Percentiles rank a stretch among this genome's conserved stretches.
Evolutionary conservation across 371 early-diverging fungal species (phyloP).

Genomic region (Thermomucor indicae-seudaticae): DNA sequence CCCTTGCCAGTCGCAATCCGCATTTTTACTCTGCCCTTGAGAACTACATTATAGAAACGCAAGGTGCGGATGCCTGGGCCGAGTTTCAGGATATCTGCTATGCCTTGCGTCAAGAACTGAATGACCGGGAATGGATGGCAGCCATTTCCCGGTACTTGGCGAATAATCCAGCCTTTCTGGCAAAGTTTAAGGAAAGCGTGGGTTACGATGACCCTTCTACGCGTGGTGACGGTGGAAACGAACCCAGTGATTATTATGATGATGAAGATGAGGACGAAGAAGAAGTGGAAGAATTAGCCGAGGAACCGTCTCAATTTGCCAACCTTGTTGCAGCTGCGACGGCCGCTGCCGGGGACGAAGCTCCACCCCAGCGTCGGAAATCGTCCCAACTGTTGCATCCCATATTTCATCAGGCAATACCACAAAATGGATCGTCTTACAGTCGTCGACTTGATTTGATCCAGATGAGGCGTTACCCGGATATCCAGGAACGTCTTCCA

Average conservation of each 20-base stretch:
- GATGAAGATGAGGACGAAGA: conserved; percentile 10
- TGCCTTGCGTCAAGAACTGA: conserved; percentile 32
- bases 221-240: conserved; percentile 15
- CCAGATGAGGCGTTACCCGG: conserved; percentile 26
- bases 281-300: conserved; percentile 2
- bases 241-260: neutral
- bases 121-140: conserved; percentile 36
- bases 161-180: conserved; percentile 38
- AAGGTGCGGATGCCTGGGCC: conserved; percentile 31
- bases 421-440: no score
- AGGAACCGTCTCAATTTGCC: neutral
- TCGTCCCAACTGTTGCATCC: neutral
- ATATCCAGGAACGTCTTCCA: conserved; percentile 23
- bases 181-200: conserved; percentile 41
- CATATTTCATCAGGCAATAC: neutral
- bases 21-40: conserved; percentile 30
- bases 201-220: conserved; percentile 34
- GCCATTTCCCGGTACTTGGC: conserved; percentile 29
- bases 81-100: conserved; percentile 32
- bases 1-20: conserved; percentile 20
- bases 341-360: neutral
- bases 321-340: no score
- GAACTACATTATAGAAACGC: conserved; percentile 34
- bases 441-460: conserved; percentile 2
- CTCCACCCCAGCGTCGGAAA: neutral